phyloP scores from a whole-genome alignment of 2,329 filamentous ascomycete genomes.

The Metarhizium rileyi region DNA sequence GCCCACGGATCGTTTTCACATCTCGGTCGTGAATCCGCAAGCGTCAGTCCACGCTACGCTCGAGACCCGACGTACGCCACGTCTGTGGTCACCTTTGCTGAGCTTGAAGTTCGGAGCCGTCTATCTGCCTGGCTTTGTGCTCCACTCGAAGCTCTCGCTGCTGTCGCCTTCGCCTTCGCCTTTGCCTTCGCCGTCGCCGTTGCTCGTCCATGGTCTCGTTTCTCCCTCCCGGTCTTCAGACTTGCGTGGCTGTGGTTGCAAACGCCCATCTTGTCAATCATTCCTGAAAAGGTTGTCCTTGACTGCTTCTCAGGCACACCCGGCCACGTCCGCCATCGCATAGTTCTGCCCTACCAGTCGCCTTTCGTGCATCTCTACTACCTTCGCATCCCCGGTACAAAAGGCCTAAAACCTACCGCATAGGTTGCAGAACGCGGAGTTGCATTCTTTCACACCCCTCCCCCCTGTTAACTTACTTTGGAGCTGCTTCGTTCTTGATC shows the following conservation, averaged over 20 bases:
- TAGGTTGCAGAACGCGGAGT: not conserved
- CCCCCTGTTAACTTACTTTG: slow-evolving; percentile 1
- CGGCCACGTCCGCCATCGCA: not conserved
- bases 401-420: not conserved
- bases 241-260: too few species aligned
- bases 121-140: not conserved
- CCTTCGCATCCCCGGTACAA: not conserved
- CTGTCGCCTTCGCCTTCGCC: too few species aligned
- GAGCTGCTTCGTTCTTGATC: slow-evolving; percentile 3
- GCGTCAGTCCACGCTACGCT: not conserved
- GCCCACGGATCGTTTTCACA: not conserved
- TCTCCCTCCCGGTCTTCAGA: too few species aligned
- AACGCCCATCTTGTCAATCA: not conserved
- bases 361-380: not conserved
- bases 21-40: not conserved
- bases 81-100: not conserved
- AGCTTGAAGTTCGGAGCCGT: slow-evolving; percentile 1
- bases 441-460: not conserved
- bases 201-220: too few species aligned
- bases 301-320: not conserved
- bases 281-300: not conserved
- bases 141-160: not conserved
- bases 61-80: slow-evolving; percentile 1
- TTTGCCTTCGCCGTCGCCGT: too few species aligned
- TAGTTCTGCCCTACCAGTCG: not conserved